A percentile compares a stretch with the other conserved stretches of the same genome.
Evolutionary conservation across 805 yeast genomes (phyloP).

Genomic region (Wickerhamiella galacta): DNA sequence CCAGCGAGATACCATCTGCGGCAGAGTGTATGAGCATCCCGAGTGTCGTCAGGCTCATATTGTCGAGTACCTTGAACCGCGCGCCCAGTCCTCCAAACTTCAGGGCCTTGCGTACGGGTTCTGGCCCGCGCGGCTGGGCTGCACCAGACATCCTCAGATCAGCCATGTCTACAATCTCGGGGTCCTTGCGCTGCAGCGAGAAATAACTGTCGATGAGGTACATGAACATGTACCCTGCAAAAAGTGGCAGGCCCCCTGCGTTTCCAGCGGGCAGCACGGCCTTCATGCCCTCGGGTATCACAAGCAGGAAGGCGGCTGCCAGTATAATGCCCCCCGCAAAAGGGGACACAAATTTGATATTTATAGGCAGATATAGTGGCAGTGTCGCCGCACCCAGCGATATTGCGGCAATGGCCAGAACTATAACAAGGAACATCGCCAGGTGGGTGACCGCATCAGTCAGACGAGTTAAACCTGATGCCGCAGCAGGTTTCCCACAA

Average conservation of each 20-base stretch:
- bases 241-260: slow-evolving; percentile 29
- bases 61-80: slow-evolving; percentile 19
- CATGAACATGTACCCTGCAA: slow-evolving; percentile 40
- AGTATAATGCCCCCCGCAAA: slow-evolving; percentile 44
- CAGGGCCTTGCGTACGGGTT: too few relatives aligned
- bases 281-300: slow-evolving; percentile 52
- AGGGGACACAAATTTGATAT: slow-evolving; percentile 24
- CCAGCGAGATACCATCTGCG: slow-evolving; percentile 60
- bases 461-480: too few relatives aligned
- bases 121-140: too few relatives aligned
- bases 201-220: slow-evolving; percentile 31
- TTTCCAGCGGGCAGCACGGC: slow-evolving; percentile 20
- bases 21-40: slow-evolving; percentile 51
- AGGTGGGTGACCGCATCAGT: too few relatives aligned
- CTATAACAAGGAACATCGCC: slow-evolving; percentile 10
- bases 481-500: too few relatives aligned
- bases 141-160: slow-evolving; percentile 1
- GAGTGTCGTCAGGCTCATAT: slow-evolving; percentile 32
- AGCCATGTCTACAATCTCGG: slow-evolving; percentile 2
- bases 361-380: slow-evolving; percentile 11
- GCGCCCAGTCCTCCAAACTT: background rate
- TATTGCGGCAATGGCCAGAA: slow-evolving; percentile 12
- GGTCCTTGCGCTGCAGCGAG: slow-evolving; percentile 5
- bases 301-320: slow-evolving; percentile 40
- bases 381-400: slow-evolving; percentile 14